Base-by-base conservation (phyloP, 139 green algal genomes). In the Dunaliella sp. region DNA sequence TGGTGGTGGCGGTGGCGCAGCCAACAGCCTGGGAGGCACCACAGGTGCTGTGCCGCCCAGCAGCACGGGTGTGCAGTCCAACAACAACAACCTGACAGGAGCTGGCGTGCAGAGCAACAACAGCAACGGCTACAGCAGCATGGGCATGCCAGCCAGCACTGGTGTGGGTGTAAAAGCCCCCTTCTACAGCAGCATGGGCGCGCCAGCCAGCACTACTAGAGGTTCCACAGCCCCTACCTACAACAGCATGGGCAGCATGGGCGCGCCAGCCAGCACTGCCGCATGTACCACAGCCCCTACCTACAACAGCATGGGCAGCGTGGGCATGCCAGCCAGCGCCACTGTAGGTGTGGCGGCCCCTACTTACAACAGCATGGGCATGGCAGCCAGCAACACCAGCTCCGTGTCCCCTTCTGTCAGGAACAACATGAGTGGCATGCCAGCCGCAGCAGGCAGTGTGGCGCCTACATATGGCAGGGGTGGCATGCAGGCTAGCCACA, bases 121-220 rank as follows among this genome's bases (percentile, higher is more conserved):
- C 30, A 37, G 76, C 76, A 81, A 34, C 31, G 22, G 76, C 30
- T 38, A 34, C 76, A 36, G 76, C 76, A 37, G 76, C n/a, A 81
- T 24, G 22, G 12, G 30, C n/a, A 34, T 37, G 34, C n/a, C 31
- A 31, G 76, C 31, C n/a, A 37, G n/a, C 76, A 36, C n/a, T 34
- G 37, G 76, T 81, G 76, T 65, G 48, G 7, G 7, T 65, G 16
- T 65, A 37, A 37, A 2, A 37, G 12, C 76, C n/a, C n/a, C n/a
- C n/a, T n/a, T n/a, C n/a, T 38, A 81, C 34, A 32, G 73, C 73
- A 78, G 73, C 73, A 78, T n/a, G n/a, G n/a, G n/a, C n/a, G 73
- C 73, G n/a, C 16, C 73, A 78, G 73, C 48, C 7, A 16, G 7
- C 7, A 65, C 48, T 7, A 16, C 48, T 65, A 33, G 73, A 33